phyloP scores from a whole-genome alignment of 768 basidiomycete genomes.

The Mycena polygramma region DNA sequence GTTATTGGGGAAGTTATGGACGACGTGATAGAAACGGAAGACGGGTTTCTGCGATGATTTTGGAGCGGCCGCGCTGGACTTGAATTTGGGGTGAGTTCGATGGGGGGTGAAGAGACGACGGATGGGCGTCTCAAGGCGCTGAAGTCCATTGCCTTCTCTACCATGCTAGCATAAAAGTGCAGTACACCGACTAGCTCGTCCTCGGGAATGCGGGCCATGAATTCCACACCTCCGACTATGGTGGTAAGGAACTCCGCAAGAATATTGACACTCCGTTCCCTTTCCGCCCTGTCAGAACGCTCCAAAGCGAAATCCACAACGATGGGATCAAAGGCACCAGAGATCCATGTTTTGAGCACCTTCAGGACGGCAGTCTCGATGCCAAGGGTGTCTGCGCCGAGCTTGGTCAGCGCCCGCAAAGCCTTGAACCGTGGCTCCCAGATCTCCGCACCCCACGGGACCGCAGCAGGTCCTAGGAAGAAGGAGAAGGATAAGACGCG shows the following conservation, averaged over 20 bases:
- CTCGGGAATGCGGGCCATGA: slow-evolving; percentile 72
- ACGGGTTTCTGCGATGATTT: slow-evolving; percentile 71
- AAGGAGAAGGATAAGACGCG: slow-evolving; percentile 74
- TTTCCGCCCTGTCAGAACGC: slow-evolving; percentile 62
- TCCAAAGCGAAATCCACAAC: slow-evolving; percentile 50
- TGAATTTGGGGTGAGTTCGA: slow-evolving; percentile 48
- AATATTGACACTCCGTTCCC: slow-evolving; percentile 73
- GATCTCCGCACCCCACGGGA: slow-evolving; percentile 72
- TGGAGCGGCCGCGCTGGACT: slow-evolving; percentile 43
- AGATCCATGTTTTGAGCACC: slow-evolving; percentile 75
- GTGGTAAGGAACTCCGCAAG: slow-evolving; percentile 70
- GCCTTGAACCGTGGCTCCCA: slow-evolving; percentile 82
- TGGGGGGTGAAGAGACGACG: slow-evolving; percentile 53
- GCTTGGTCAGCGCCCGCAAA: slow-evolving; percentile 71
- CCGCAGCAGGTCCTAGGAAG: slow-evolving; percentile 58
- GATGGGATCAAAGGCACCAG: slow-evolving; percentile 71
- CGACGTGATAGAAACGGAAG: slow-evolving; percentile 68
- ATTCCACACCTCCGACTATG: slow-evolving; percentile 64
- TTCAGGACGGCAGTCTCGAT: slow-evolving; percentile 71
- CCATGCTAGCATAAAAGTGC: slow-evolving; percentile 69
- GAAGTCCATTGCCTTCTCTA: slow-evolving; percentile 51
- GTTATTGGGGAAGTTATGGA: slow-evolving; percentile 43
- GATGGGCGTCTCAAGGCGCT: slow-evolving; percentile 26
- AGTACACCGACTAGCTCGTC: slow-evolving; percentile 69
- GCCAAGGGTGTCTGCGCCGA: slow-evolving; percentile 71